Conservation (phyloP, 768 basidiomycete genomes). For the Trichaptum fuscoviolaceum region DNA sequence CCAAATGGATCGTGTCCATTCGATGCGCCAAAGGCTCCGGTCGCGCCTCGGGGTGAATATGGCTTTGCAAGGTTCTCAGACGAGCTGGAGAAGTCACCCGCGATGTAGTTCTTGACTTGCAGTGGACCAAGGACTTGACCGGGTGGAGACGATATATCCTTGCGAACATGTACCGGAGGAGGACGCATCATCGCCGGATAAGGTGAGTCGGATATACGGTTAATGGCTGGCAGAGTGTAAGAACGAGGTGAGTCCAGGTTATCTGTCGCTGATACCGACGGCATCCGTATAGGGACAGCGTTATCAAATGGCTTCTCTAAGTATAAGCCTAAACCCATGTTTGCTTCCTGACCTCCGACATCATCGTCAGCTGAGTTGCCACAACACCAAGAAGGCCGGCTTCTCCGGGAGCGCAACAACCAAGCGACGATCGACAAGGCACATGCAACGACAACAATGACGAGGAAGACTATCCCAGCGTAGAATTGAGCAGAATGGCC, state of each 20-base stretch:
- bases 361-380: neutral
- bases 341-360: neutral
- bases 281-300: neutral
- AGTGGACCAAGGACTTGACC: neutral
- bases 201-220: neutral
- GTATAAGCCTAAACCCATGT: neutral
- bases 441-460: neutral
- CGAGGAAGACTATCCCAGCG: neutral
- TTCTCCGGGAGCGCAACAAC: neutral
- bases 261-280: neutral
- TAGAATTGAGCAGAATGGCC: slow-evolving; percentile 1
- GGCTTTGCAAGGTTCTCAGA: neutral
- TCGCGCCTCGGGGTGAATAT: neutral
- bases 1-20: neutral
- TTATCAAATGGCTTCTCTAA: neutral
- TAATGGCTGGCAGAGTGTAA: neutral
- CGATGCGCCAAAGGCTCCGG: neutral
- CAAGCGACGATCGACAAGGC: neutral
- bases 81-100: slow-evolving; percentile 2
- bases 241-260: neutral
- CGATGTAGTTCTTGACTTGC: slow-evolving; percentile 1
- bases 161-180: neutral
- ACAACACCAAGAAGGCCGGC: slow-evolving; percentile 1
- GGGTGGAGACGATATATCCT: neutral
- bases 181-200: neutral